Conservation (phyloP, 176 grass and related monocot species). For the Panicum miliaceum region DNA sequence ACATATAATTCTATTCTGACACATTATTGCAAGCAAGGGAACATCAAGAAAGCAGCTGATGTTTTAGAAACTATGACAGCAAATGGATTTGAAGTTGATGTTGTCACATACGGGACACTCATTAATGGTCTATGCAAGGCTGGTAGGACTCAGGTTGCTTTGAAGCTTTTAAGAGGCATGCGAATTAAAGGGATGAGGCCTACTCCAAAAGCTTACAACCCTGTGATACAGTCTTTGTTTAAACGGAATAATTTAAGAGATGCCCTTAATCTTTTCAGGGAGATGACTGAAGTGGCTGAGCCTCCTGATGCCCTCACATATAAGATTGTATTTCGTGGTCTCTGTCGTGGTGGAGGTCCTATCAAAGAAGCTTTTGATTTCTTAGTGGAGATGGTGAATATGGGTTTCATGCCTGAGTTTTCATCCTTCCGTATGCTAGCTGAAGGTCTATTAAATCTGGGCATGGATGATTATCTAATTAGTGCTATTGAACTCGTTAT, state of each 20-base stretch:
- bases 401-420: slow-evolving; percentile 77
- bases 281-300: slow-evolving; percentile 74
- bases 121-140: slow-evolving; percentile 87
- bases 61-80: slow-evolving; percentile 77
- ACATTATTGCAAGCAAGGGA: slow-evolving; percentile 89
- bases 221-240: slow-evolving; percentile 75
- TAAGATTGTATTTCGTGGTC: slow-evolving; percentile 80
- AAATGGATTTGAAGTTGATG: slow-evolving; percentile 86
- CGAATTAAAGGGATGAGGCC: slow-evolving; percentile 70
- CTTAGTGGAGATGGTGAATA: slow-evolving; percentile 76
- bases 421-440: slow-evolving; percentile 78
- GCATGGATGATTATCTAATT: slow-evolving; percentile 78
- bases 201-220: slow-evolving; percentile 83
- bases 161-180: slow-evolving; percentile 81
- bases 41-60: slow-evolving; percentile 77
- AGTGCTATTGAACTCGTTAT: slow-evolving; percentile 65
- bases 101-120: slow-evolving; percentile 77
- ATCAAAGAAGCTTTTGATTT: slow-evolving; percentile 91
- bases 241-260: slow-evolving; percentile 61
- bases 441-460: slow-evolving; percentile 78
- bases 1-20: slow-evolving; percentile 88
- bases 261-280: slow-evolving; percentile 76
- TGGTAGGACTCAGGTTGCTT: slow-evolving; percentile 78
- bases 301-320: slow-evolving; percentile 80
- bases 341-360: slow-evolving; percentile 74